Base-by-base conservation (phyloP, 345 rosid genomes). In the Carallia brachiata region DNA sequence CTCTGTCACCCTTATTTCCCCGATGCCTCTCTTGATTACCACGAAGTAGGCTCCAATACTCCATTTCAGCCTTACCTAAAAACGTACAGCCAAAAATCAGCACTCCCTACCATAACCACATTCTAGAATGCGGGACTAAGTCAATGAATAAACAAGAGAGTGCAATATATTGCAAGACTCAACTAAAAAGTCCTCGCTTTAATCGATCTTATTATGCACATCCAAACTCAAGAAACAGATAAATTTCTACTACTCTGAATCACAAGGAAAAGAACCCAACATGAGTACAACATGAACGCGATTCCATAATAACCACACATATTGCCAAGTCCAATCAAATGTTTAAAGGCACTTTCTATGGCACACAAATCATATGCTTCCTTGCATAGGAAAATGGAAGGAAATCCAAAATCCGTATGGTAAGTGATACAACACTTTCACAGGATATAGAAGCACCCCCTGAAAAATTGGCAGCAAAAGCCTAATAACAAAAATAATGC, bases 21-120 rank as follows among this genome's bases (percentile, higher is more conserved):
- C 83, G 69, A 68, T 68, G 79, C 70, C 72, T 73, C 10, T 83
- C 97, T 79, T 86, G 87, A 83, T 79, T 74, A 31, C 80, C 88
- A 5, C 88, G 89, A 15, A 90, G 78, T 53, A 69, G 79, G 68
- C 73, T 71, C 97, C 99, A 95, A 68, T 95, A 95, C 52, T 92
- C 97, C 77, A 72, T 84, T 75, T 95, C 99, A 7, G 92, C 88
- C 36, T 90, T 90, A 65, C 99, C 99, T 95, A 75, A 44, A 8
- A 55, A 73, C 23, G 23, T 13, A 16, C 23, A 15, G 65, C 19
- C 57, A n/a, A 16, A 69, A 7, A 63, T 56, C 31, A 56, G 60
- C 16, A 23, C 19, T 37, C 15, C 48, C 65, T 18, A 9, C 62
- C 30, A 30, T 27, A 37, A 19, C 36, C 53, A 44, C 62, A 36